Evolutionary conservation across 2,329 filamentous ascomycete species (phyloP).

Genomic region (Ciborinia camelliae): DNA sequence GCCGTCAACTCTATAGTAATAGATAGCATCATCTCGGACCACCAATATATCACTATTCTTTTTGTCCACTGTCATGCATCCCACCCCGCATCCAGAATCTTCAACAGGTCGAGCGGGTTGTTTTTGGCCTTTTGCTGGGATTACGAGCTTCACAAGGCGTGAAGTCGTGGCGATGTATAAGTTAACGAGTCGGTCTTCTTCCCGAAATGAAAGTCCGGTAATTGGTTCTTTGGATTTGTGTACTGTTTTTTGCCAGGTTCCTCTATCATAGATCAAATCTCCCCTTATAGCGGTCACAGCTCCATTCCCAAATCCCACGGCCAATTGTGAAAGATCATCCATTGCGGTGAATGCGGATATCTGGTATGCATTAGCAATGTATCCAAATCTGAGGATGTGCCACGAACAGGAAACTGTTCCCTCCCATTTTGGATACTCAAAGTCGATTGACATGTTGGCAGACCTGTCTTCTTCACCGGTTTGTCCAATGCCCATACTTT

Average conservation of each 20-base stretch:
- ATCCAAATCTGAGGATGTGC: neutral
- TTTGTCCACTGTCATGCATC: conserved; percentile 87
- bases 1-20: conserved; percentile 84
- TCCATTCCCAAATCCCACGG: conserved; percentile 93
- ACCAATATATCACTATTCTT: conserved; percentile 81
- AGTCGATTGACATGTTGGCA: conserved; percentile 83
- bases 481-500: conserved; percentile 99
- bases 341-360: conserved; percentile 86
- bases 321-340: conserved; percentile 86
- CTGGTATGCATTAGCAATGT: conserved; percentile 39
- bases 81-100: conserved; percentile 85
- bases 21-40: conserved; percentile 92
- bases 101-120: conserved; percentile 85
- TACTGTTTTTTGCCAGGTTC: conserved; percentile 88
- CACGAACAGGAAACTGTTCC: conserved; percentile 81
- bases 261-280: conserved; percentile 91
- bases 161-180: conserved; percentile 91
- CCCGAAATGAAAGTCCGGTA: conserved; percentile 78
- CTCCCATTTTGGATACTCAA: conserved; percentile 83
- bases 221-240: conserved; percentile 97
- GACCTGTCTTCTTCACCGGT: conserved; percentile 86
- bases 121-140: conserved; percentile 85
- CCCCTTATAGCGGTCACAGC: conserved; percentile 90
- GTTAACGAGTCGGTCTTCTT: conserved; percentile 61
- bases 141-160: conserved; percentile 79